Conservation (phyloP, 73 alveolate species). For the Paramecium primaurelia region DNA sequence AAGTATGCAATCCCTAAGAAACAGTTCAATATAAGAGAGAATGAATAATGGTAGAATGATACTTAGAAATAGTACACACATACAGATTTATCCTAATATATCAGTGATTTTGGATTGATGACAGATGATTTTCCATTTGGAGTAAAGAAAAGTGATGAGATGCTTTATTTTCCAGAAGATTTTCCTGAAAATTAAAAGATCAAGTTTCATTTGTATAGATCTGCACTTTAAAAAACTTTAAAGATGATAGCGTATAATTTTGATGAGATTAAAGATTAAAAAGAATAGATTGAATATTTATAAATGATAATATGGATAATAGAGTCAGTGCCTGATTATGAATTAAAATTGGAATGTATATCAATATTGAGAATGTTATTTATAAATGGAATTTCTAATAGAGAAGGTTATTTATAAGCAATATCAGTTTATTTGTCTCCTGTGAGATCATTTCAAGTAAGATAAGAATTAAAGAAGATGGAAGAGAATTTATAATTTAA, state of each 20-base stretch:
- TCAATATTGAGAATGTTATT: conserved; percentile 25
- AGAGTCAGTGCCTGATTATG: neutral
- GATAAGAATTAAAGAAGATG: neutral
- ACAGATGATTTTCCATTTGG: conserved; percentile 46
- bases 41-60: neutral
- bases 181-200: conserved; percentile 19
- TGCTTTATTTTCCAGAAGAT: conserved; percentile 11
- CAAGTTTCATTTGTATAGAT: conserved; percentile 27
- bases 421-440: neutral
- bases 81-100: neutral
- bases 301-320: neutral
- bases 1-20: neutral
- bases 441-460: neutral
- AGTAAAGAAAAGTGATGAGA: neutral
- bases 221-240: neutral
- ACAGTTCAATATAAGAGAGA: neutral
- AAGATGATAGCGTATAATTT: conserved; percentile 27
- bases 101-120: neutral
- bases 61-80: neutral
- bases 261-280: conserved; percentile 19
- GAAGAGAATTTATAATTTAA: neutral
- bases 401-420: neutral
- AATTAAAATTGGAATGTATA: neutral
- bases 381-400: neutral
- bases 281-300: neutral